Percentiles rank a stretch among this genome's conserved stretches.
These are phyloP conservation scores for Colletotrichum plurivorum DNA, from an alignment of 2,329 filamentous ascomycete genomes.

Conservation along the genomic window DNA sequence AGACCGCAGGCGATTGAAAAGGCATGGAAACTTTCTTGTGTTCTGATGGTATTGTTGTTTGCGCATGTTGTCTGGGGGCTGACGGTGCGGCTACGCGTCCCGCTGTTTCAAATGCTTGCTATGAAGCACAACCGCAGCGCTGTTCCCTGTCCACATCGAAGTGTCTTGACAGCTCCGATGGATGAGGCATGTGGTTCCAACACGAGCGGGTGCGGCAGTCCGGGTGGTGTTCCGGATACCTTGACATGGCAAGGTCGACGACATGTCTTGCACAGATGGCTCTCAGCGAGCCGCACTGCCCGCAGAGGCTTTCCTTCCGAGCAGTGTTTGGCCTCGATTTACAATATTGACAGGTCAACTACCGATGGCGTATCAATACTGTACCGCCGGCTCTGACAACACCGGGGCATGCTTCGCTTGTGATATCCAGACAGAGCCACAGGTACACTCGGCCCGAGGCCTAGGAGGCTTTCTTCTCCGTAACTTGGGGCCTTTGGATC, in stretches of 20 bases:
- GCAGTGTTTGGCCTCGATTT: too few species aligned
- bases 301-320: too few species aligned
- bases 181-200: background rate
- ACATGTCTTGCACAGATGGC: too few species aligned
- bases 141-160: conserved; percentile 10
- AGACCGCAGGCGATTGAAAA: background rate
- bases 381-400: too few species aligned
- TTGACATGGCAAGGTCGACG: background rate
- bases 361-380: too few species aligned
- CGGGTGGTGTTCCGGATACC: conserved; percentile 9
- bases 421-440: too few species aligned
- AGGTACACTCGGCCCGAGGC: too few species aligned
- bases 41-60: conserved; percentile 8
- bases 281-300: too few species aligned
- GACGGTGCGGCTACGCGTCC: conserved; percentile 22
- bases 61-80: conserved; percentile 2
- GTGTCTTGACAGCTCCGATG: conserved; percentile 4
- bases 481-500: background rate
- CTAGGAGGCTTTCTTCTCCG: too few species aligned
- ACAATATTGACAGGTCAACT: too few species aligned
- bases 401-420: too few species aligned
- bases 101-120: conserved; percentile 27
- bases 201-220: background rate
- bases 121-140: conserved; percentile 22
- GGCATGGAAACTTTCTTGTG: conserved; percentile 1